These are phyloP conservation scores for Neurospora sp. DNA, from an alignment of 495 filamentous ascomycete species.

Conservation along the genomic window DNA sequence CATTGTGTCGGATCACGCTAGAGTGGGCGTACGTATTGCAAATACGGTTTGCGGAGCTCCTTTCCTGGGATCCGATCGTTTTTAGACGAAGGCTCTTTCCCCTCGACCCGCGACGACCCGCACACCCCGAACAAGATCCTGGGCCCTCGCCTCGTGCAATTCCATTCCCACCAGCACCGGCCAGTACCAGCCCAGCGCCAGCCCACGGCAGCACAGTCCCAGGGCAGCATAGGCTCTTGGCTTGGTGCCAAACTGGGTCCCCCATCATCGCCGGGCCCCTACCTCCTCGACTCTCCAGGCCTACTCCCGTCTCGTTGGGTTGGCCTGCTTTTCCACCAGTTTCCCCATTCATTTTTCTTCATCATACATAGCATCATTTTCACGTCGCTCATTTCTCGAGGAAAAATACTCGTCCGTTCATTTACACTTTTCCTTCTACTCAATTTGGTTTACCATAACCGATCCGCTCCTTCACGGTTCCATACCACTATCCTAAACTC, in stretches of 20 bases:
- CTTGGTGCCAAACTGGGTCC: neutral
- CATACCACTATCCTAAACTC: neutral
- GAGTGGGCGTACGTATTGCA: neutral
- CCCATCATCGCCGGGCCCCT: neutral
- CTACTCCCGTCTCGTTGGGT: neutral
- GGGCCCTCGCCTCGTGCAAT: conserved; percentile 4
- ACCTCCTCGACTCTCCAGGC: conserved; percentile 6
- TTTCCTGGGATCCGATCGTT: neutral
- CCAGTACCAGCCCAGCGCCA: neutral
- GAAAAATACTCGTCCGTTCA: conserved; percentile 23
- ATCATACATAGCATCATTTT: conserved; percentile 20
- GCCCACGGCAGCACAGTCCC: neutral
- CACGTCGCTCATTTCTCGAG: conserved; percentile 24
- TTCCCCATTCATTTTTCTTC: conserved; percentile 9
- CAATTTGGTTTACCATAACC: neutral
- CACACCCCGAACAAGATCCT: conserved; percentile 13
- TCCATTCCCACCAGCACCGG: neutral
- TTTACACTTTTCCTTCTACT: conserved; percentile 12
- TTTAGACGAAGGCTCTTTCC: neutral
- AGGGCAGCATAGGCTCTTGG: neutral
- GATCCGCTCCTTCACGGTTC: conserved; percentile 1
- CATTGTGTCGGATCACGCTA: conserved; percentile 15
- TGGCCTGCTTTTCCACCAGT: conserved; percentile 3
- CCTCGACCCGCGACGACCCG: conserved; percentile 7
- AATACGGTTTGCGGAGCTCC: neutral